Percentiles rank a stretch among this genome's conserved stretches.
phyloP scores from a whole-genome alignment of 352 stramenopile genomes.

The Pythium aphanidermatum region DNA sequence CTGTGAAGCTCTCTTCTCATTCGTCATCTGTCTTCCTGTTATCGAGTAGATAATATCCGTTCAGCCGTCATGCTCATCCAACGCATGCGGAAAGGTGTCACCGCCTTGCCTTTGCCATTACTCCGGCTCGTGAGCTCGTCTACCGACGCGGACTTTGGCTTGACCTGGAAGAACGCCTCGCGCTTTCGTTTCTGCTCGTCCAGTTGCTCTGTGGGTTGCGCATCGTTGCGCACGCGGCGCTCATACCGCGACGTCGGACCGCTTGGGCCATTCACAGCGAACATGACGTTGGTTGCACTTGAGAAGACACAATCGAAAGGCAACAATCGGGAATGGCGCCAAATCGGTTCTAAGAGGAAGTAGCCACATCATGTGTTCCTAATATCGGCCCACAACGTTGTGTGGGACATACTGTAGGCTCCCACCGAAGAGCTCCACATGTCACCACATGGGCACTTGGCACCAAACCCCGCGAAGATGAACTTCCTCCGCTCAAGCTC shows the following conservation, averaged over 20 bases:
- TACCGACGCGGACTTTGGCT: background rate
- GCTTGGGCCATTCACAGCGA: constrained; percentile 69
- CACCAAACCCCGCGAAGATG: constrained; percentile 5
- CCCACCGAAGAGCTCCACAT: constrained; percentile 7
- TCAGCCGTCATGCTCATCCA: too few relatives aligned
- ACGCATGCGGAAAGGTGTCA: too few relatives aligned
- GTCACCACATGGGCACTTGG: constrained; percentile 14
- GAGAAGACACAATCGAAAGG: constrained; percentile 7
- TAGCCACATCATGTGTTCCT: background rate
- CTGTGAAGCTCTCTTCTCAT: constrained; percentile 10
- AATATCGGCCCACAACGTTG: background rate
- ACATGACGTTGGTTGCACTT: constrained; percentile 48
- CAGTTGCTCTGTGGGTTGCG: constrained; percentile 18
- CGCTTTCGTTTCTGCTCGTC: constrained; percentile 23
- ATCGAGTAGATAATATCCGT: too few relatives aligned
- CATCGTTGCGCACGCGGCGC: constrained; percentile 31
- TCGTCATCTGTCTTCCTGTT: background rate
- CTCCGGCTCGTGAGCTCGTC: background rate
- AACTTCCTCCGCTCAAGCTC: constrained; percentile 20
- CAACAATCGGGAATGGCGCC: constrained; percentile 9
- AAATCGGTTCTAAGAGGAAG: constrained; percentile 15
- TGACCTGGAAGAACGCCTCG: constrained; percentile 36
- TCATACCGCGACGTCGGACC: constrained; percentile 56
- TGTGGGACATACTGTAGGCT: constrained; percentile 1
- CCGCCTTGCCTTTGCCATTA: too few relatives aligned